Conservation (phyloP, 2,329 filamentous ascomycete species). For the Magnaporthales sp. region DNA sequence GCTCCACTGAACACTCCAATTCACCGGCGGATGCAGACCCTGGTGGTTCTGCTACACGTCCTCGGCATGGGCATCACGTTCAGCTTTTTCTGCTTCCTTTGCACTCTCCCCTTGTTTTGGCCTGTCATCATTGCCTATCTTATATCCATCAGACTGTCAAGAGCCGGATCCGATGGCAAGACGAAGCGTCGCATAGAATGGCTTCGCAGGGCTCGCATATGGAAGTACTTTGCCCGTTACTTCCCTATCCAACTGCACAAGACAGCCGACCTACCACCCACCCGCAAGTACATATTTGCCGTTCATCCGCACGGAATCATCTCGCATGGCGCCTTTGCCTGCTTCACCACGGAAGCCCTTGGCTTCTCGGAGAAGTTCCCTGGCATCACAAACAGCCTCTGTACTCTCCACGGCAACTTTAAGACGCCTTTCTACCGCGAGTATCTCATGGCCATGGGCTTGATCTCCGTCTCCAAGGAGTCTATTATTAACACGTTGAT, state of each 20-base stretch:
- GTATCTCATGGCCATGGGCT: constrained; percentile 81
- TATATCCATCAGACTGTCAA: constrained; percentile 74
- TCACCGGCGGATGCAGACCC: constrained; percentile 64
- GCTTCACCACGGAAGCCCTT: constrained; percentile 83
- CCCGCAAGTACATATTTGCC: constrained; percentile 89
- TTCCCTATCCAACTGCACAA: constrained; percentile 86
- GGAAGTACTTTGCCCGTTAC: constrained; percentile 86
- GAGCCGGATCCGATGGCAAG: constrained; percentile 65
- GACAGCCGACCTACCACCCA: constrained; percentile 67
- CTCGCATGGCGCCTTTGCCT: constrained; percentile 87
- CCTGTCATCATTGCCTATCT: constrained; percentile 69
- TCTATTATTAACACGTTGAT: constrained; percentile 83
- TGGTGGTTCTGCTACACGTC: constrained; percentile 67
- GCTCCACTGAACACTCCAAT: constrained; percentile 71
- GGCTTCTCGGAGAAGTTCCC: constrained; percentile 85
- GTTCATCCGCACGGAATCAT: constrained; percentile 97
- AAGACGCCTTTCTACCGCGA: constrained; percentile 89
- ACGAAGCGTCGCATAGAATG: constrained; percentile 67
- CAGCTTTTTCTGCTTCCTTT: constrained; percentile 81
- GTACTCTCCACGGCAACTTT: constrained; percentile 96
- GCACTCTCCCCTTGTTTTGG: constrained; percentile 88
- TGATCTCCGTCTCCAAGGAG: constrained; percentile 83
- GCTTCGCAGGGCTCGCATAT: constrained; percentile 64
- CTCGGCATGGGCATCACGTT: constrained; percentile 62
- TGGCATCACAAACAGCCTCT: constrained; percentile 84